These are phyloP conservation scores for Ceratocystis cubensis DNA, from an alignment of 2,329 filamentous ascomycete genomes.

Conservation along the genomic window DNA sequence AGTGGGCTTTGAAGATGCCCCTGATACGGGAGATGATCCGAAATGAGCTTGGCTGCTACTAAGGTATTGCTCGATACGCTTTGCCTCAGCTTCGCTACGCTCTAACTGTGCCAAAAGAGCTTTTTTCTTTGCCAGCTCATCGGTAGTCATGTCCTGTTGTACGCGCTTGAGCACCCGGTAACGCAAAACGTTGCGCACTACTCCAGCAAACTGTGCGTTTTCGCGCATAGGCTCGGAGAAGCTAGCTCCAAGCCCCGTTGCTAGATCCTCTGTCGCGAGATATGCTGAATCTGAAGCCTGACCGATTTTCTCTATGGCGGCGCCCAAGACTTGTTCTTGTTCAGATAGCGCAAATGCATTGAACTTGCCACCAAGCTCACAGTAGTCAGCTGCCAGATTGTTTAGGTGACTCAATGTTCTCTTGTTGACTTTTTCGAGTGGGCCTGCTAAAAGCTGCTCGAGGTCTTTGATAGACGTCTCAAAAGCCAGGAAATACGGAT, in stretches of 20 bases:
- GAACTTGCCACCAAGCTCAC: conserved; percentile 87
- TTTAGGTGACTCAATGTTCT: conserved; percentile 77
- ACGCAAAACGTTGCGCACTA: conserved; percentile 75
- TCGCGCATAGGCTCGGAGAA: conserved; percentile 98
- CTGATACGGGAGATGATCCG: neutral
- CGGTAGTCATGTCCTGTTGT: conserved; percentile 92
- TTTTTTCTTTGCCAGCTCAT: conserved; percentile 82
- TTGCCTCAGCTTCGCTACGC: conserved; percentile 81
- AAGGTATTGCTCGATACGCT: conserved; percentile 86
- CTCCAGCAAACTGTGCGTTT: conserved; percentile 90
- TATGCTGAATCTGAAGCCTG: conserved; percentile 95
- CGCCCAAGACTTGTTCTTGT: conserved; percentile 72
- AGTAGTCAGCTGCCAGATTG: conserved; percentile 71
- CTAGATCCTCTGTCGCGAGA: conserved; percentile 86
- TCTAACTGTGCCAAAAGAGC: conserved; percentile 77
- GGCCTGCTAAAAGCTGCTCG: conserved; percentile 74
- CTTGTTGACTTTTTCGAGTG: conserved; percentile 93
- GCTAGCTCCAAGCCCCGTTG: conserved; percentile 72
- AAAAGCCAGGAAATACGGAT: conserved; percentile 91
- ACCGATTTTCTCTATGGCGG: conserved; percentile 85
- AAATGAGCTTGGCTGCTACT: conserved; percentile 47
- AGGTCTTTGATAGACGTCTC: conserved; percentile 86
- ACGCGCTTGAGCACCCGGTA: conserved; percentile 89
- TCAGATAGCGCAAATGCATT: conserved; percentile 96
- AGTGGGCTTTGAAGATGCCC: conserved; percentile 38